phyloP scores from a whole-genome alignment of 2,329 filamentous ascomycete species.

The Ceratocystis eucalypticola region DNA sequence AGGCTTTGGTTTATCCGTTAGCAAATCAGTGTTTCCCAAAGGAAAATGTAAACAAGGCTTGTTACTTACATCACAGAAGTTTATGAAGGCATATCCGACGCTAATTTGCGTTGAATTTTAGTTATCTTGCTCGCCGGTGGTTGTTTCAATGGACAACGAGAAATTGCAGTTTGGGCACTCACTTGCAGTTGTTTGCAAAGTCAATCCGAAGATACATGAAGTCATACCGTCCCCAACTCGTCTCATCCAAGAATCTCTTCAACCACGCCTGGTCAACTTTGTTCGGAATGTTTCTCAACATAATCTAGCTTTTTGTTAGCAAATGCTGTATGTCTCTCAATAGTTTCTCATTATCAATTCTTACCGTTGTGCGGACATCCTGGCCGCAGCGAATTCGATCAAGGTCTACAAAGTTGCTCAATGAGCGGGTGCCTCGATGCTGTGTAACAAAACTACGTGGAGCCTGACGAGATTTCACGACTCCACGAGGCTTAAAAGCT shows the following conservation, averaged over 20 bases:
- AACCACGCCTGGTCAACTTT: slow-evolving; percentile 67
- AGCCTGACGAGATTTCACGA: background rate
- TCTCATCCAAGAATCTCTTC: slow-evolving; percentile 66
- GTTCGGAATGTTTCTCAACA: slow-evolving; percentile 91
- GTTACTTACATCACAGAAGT: slow-evolving; percentile 63
- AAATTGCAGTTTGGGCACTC: slow-evolving; percentile 27
- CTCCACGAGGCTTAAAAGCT: slow-evolving; percentile 1
- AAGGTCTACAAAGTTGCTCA: slow-evolving; percentile 36
- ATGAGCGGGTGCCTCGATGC: slow-evolving; percentile 24
- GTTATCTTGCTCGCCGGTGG: slow-evolving; percentile 9
- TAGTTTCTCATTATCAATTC: slow-evolving; percentile 23
- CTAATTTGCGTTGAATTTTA: slow-evolving; percentile 32
- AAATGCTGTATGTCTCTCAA: background rate
- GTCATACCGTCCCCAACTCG: slow-evolving; percentile 71
- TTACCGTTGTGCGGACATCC: slow-evolving; percentile 63
- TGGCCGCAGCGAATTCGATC: slow-evolving; percentile 30
- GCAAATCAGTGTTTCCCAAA: background rate
- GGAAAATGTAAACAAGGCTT: background rate
- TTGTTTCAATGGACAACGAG: slow-evolving; percentile 22
- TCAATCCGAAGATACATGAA: slow-evolving; percentile 93
- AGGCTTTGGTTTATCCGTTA: slow-evolving; percentile 34
- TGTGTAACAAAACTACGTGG: background rate
- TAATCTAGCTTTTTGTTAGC: slow-evolving; percentile 46
- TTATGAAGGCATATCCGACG: slow-evolving; percentile 95
- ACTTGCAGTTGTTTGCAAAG: slow-evolving; percentile 75